Evolutionary conservation across 371 early-diverging fungal genomes (phyloP), one percentile per base, ranked within the genome.

Genomic region (Syncephalastrum racemosum): DNA sequence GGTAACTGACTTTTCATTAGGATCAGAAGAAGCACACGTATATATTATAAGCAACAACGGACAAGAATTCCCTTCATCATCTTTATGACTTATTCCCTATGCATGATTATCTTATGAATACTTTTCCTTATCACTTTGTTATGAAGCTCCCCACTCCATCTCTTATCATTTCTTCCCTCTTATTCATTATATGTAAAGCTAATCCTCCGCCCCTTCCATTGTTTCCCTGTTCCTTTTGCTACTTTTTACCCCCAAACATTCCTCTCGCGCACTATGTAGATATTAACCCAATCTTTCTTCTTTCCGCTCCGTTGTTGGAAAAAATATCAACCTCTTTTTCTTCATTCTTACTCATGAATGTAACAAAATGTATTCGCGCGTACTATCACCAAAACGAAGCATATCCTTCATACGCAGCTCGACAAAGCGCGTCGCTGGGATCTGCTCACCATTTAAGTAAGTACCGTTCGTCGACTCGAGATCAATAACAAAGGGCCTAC

Each of bases 401-500:
- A 90, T 82, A 71, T 97, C 98, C 18, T 85, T 86, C 18, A 79
- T 56, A 40, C 85, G 84, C 45, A 96, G 71, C 65, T 97, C 97
- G 36, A 88, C 79, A 67, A 88, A 97, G 12, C 95, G 81, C 15
- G 89, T 85, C 4, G 78, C 58, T 2, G 91, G 91, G 24, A 96
- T 84, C 53, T 76, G 65, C 3, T 82, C 80, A 4, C 88, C 88
- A 70, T 96, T 96, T 8, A 97, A 79, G 64, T 82, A 89, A 0
- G 95, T 94, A 14, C 95, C 96, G 65, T 96, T 96, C 4, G 94
- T 82, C 12, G 95, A 90, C 46, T 91, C 91, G 41, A 97, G 75
- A 64, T 97, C 98, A 50, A 97, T 94, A n/a, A 97, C 71, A 66
- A 93, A 97, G 10, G 95, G 96, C 52, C 91, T 90, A 61, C 4